Evolutionary conservation across 441 rosid genomes (phyloP), one percentile per base, ranked within the genome.

Genomic region (Dalechampia spathulata): DNA sequence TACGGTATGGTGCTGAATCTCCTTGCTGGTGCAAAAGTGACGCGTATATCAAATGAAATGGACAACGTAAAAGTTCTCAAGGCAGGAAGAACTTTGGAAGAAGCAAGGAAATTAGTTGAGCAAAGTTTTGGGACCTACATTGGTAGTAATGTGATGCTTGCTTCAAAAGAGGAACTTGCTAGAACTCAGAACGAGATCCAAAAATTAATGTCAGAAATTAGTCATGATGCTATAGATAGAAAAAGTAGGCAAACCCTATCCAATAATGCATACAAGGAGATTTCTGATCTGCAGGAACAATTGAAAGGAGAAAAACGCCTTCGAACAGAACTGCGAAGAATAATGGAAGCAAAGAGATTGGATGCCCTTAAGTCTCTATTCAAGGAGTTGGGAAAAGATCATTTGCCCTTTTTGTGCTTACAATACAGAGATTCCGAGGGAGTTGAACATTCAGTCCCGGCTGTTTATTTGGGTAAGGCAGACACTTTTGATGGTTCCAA

Each of bases 1-100:
- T 89, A 92, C 63, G 99, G 99, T 45, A 89, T 92, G 97, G 99
- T 86, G 62, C 73, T 92, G 59, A 92, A 92, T 78, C 92, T 92
- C 60, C 78, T 92, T 55, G 87, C 88, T 26, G 97, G 97, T 15
- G 58, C 84, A 26, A 89, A 80, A 75, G 81, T 86, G 47, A 83
- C 84, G 41, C 82, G 72, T 64, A 66, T 69, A 44, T 73, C 81
- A 65, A 75, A 57, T 55, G 90, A 83, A 58, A 74, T 75, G 7
- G 81, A 62, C 46, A 86, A 73, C 21, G 67, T 52, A 44, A 78
- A 76, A 69, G 67, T 74, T 51, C 73, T 72, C 51, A 79, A 60
- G 73, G 82, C 82, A 61, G 89, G 91, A 65, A 83, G 88, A 66
- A 89, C 81, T 63, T 73, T 92, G 73, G 95, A 89, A 71, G 97